Evolutionary conservation across 2,329 filamentous ascomycete genomes (phyloP), one percentile per base, ranked within the genome.

Genomic region (Epichloe bromicola): DNA sequence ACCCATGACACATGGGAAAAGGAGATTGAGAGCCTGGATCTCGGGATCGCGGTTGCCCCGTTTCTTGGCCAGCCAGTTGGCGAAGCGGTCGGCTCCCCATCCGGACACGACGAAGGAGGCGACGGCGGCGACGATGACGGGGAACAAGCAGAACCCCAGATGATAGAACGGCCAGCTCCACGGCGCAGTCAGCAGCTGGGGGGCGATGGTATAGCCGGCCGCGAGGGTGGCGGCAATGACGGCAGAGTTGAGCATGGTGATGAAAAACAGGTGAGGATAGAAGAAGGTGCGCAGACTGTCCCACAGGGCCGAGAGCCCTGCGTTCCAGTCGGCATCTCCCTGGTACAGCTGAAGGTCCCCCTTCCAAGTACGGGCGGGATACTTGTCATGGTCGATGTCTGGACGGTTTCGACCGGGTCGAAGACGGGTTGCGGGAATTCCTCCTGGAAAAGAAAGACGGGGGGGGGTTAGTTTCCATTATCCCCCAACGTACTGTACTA

Each of bases 1-100:
- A 11, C 48, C 48, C 7, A 45, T 41, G 20, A 45, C 19, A 17
- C 48, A 50, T 3, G 48, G 48, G 19, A 50, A 5, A 5, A 45
- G 3, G 15, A 50, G 48, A 23, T 50, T 50, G 20, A 50, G 41
- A 12, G 33, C 40, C n/a, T 50, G 48, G 7, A 50, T 30, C 42
- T 50, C 48, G 23, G 48, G 41, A 3, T 38, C 34, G 20, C 48
- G 48, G 12, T 45, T 37, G 3, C 48, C 48, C n/a, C 23, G 48
- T 45, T 50, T 50, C 41, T n/a, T 39, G 14, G 48, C 48, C 33
- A 50, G n/a, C 40, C 41, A 50, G 41, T 50, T 50, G 4, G 48
- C 33, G 33, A 50, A 36, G 6, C 41, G 17, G 34, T 50, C 48
- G 11, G 48, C 48, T 15, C 48, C 48, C 33, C 40, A 44, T 6